Base-by-base conservation (phyloP, 179 eudicot genomes). In the Carnegiea gigantea region DNA sequence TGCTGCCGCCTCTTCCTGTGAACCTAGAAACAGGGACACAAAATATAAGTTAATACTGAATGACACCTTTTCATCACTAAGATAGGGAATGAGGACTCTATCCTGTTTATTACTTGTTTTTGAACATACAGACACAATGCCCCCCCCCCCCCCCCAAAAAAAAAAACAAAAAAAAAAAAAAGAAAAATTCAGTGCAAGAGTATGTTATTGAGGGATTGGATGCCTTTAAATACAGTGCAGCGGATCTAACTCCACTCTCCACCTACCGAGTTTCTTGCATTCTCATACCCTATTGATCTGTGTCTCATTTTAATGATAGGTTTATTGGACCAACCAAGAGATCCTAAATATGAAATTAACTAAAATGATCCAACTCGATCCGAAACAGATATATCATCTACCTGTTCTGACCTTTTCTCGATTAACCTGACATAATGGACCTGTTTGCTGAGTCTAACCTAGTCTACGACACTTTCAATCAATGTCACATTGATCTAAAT, bases 1-100 rank as follows among this genome's bases (percentile, higher is more conserved):
- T 80, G 84, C 92, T 2, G 98, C 98, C 26, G 98, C 98, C 89
- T 95, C 98, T 85, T 95, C 98, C 83, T 95, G 95, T 62, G 98
- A 93, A 86, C 92, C 98, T 94, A 76, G 24, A 62, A 65, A 14
- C 12, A 68, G 40, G 9, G 43, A 26, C 73, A 30, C 62, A 18
- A 14, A 57, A 4, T 18, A 6, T 70, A 36, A 30, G 44, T 70
- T 36, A 70, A 8, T 24, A 70, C 46, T 36, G n/a, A 70, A 30
- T 70, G 26, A 24, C 73, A 36, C 13, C 18, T 33, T 12, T 36
- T 70, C 23, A 36, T 10, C 44, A 70, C 33, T 70, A 21, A 30
- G 38, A 28, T 5, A 67, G 13, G 38, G 24, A 67, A 13, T 10
- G 6, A 67, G 24, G n/a, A 57, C 62, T 57, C 62, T 57, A 20